Conservation (phyloP, 2,329 filamentous ascomycete species). For the Neoascochyta sp. region DNA sequence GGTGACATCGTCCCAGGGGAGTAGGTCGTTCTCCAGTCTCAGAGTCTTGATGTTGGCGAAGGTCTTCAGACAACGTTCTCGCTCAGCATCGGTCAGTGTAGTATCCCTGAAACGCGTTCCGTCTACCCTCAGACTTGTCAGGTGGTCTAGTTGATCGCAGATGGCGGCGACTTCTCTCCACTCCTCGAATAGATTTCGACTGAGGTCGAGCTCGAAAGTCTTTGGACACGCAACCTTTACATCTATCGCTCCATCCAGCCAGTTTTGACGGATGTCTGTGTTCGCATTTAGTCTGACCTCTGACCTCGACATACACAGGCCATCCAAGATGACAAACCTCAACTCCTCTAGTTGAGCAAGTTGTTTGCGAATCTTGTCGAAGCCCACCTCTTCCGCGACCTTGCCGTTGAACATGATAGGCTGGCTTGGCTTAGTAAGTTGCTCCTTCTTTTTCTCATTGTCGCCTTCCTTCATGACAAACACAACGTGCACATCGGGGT, state of each 20-base stretch:
- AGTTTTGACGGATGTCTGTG: slow-evolving; percentile 13
- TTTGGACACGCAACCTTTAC: slow-evolving; percentile 57
- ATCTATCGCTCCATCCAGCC: slow-evolving; percentile 38
- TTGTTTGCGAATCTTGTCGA: slow-evolving; percentile 82
- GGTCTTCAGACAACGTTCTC: slow-evolving; percentile 17
- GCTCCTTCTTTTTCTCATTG: slow-evolving; percentile 15
- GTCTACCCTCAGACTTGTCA: slow-evolving; percentile 67
- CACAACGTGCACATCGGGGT: slow-evolving; percentile 30
- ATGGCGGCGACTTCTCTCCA: slow-evolving; percentile 67
- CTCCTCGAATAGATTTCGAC: slow-evolving; percentile 72
- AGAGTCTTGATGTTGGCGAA: slow-evolving; percentile 44
- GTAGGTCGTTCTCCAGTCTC: slow-evolving; percentile 48
- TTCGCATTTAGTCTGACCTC: slow-evolving; percentile 17
- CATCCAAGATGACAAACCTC: slow-evolving; percentile 77
- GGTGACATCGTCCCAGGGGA: slow-evolving; percentile 39
- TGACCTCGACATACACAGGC: slow-evolving; percentile 56
- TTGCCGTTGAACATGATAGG: slow-evolving; percentile 74
- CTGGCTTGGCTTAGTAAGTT: slow-evolving; percentile 28
- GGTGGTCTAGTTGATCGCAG: slow-evolving; percentile 62
- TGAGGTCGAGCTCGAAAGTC: slow-evolving; percentile 73
- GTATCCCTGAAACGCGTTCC: slow-evolving; percentile 64
- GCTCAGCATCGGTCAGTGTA: slow-evolving; percentile 21
- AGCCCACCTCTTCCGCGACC: slow-evolving; percentile 88
- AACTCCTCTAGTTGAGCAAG: slow-evolving; percentile 76
- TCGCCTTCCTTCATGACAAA: slow-evolving; percentile 22